A percentile compares a stretch with the other conserved stretches of the same genome.
Conservation (phyloP, 257 asterid genomes). For the Primulina tabacum region DNA sequence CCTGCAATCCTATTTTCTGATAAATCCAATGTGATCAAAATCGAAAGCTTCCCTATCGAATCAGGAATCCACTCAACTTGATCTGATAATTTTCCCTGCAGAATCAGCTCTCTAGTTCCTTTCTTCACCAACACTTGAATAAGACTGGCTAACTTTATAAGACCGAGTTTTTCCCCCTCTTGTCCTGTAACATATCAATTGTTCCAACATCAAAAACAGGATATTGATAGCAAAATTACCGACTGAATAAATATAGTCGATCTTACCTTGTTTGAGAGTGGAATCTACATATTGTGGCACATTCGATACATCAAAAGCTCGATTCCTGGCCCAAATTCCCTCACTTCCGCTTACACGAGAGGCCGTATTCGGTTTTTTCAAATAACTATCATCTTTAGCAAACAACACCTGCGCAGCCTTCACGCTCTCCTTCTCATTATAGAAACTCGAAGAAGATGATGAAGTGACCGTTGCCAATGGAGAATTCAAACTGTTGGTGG, state of each 20-base stretch:
- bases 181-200: conserved; percentile 49
- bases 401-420: conserved; percentile 42
- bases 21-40: conserved; percentile 60
- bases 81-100: conserved; percentile 58
- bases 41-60: conserved; percentile 77
- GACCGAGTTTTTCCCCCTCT: conserved; percentile 75
- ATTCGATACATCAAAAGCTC: conserved; percentile 33
- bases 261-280: conserved; percentile 47
- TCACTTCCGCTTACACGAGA: conserved; percentile 33
- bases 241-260: not conserved
- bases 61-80: conserved; percentile 96
- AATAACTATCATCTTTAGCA: conserved; percentile 61
- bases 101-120: conserved; percentile 57
- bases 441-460: conserved; percentile 36
- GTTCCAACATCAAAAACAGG: conserved; percentile 17
- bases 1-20: conserved; percentile 72
- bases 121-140: conserved; percentile 78
- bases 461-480: conserved; percentile 32
- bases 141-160: conserved; percentile 76
- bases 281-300: conserved; percentile 63
- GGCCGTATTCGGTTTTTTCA: conserved; percentile 52
- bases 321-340: conserved; percentile 38
- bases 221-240: conserved; percentile 4
- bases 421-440: conserved; percentile 37
- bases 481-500: conserved; percentile 41